These are phyloP conservation scores for Borealophlyctis nickersoniae DNA, from an alignment of 192 early-diverging fungal genomes.

Conservation along the genomic window DNA sequence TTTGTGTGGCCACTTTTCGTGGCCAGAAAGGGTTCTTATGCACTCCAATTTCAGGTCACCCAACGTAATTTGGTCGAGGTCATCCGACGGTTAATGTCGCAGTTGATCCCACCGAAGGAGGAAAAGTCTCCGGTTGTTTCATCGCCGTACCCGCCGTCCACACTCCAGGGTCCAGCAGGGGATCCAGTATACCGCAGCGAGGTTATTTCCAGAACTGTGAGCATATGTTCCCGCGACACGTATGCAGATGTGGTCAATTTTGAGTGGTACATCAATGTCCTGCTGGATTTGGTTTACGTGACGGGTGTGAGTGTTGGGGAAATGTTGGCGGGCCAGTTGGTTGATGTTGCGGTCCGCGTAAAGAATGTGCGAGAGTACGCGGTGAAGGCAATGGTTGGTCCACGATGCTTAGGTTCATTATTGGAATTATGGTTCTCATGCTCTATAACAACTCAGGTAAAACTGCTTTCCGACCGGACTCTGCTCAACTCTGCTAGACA, in stretches of 20 bases:
- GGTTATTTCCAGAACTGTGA: slow-evolving; percentile 78
- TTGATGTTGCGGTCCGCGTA: slow-evolving; percentile 89
- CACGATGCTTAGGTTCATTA: background rate
- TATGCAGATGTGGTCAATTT: slow-evolving; percentile 86
- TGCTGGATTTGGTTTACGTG: slow-evolving; percentile 74
- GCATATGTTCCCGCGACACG: slow-evolving; percentile 78
- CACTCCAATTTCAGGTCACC: slow-evolving; percentile 49
- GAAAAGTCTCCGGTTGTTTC: background rate
- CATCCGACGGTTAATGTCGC: slow-evolving; percentile 72
- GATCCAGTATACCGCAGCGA: slow-evolving; percentile 64
- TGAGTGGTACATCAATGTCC: slow-evolving; percentile 90
- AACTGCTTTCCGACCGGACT: slow-evolving; percentile 62
- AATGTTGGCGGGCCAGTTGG: slow-evolving; percentile 67
- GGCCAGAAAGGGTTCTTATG: background rate
- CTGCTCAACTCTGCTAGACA: slow-evolving; percentile 58
- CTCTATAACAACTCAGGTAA: slow-evolving; percentile 43
- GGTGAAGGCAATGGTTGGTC: slow-evolving; percentile 62
- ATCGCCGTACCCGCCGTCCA: slow-evolving; percentile 13
- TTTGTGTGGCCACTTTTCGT: slow-evolving; percentile 3
- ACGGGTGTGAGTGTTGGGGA: slow-evolving; percentile 74
- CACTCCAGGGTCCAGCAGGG: slow-evolving; percentile 6
- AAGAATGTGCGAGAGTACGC: slow-evolving; percentile 75
- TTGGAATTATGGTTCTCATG: background rate
- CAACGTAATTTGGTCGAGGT: slow-evolving; percentile 75
- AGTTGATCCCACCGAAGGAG: slow-evolving; percentile 12